phyloP scores from a whole-genome alignment of 768 basidiomycete genomes.

The Leccinum truebloodii region DNA sequence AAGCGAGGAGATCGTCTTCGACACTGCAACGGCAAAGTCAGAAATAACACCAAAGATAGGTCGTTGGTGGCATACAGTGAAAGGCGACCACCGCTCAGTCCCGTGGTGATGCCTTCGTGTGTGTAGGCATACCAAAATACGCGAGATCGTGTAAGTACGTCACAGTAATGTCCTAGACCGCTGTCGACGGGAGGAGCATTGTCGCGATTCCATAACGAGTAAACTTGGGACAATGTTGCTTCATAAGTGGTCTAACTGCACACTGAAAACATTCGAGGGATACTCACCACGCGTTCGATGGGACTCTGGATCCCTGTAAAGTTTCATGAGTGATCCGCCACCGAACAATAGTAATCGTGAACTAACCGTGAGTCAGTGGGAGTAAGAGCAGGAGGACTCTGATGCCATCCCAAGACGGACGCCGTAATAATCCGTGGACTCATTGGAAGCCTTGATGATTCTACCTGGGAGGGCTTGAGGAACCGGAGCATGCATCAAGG shows the following conservation, averaged over 20 bases:
- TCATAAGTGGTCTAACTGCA: slow-evolving; percentile 68
- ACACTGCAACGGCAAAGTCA: slow-evolving; percentile 43
- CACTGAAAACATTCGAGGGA: background rate
- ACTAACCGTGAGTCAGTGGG: slow-evolving; percentile 81
- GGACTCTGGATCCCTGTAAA: slow-evolving; percentile 29
- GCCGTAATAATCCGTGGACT: slow-evolving; percentile 76
- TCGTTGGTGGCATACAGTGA: slow-evolving; percentile 57
- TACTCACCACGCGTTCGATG: slow-evolving; percentile 27
- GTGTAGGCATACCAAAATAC: slow-evolving; percentile 90
- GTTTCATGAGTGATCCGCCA: slow-evolving; percentile 10
- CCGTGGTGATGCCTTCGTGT: slow-evolving; percentile 82
- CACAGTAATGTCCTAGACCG: slow-evolving; percentile 56
- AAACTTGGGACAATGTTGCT: slow-evolving; percentile 78
- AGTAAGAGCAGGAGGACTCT: slow-evolving; percentile 75
- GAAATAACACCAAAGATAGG: background rate
- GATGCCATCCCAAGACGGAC: slow-evolving; percentile 86
- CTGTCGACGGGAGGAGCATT: slow-evolving; percentile 45
- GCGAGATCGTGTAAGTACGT: slow-evolving; percentile 64
- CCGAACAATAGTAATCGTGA: background rate
- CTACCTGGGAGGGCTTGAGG: no score
- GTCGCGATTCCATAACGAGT: slow-evolving; percentile 66
- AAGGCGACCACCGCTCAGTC: slow-evolving; percentile 81
- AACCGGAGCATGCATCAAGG: no score
- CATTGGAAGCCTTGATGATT: no score
- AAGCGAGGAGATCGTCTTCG: slow-evolving; percentile 73